These are phyloP conservation scores for Cyberlindnera xishuangbannaensis DNA, from an alignment of 805 yeast species.

Conservation along the genomic window DNA sequence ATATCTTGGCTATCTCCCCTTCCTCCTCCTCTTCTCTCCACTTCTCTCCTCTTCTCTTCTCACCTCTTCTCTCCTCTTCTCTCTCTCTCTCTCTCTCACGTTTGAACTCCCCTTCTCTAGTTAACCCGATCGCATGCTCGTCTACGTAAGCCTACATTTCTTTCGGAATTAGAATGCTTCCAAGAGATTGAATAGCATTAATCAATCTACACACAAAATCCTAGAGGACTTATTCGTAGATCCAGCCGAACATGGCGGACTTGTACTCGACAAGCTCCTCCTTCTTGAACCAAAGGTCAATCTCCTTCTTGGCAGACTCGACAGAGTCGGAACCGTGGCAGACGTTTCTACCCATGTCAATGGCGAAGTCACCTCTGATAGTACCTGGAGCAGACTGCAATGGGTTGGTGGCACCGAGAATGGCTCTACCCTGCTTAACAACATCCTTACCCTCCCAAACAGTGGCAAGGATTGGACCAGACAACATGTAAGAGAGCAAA, in stretches of 20 bases:
- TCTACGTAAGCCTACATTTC: too few species aligned
- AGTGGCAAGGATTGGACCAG: constrained; percentile 98
- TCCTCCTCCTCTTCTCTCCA: too few species aligned
- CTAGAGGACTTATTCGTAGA: constrained; percentile 90
- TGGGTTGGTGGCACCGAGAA: constrained; percentile 99
- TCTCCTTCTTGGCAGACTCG: constrained; percentile 95
- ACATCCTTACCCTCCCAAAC: constrained; percentile 99
- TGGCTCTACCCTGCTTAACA: constrained; percentile 96
- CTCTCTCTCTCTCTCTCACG: too few species aligned
- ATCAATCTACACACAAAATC: too few species aligned
- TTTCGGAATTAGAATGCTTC: too few species aligned
- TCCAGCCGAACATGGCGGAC: constrained; percentile 77
- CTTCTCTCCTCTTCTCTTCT: too few species aligned
- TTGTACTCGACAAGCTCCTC: constrained; percentile 94
- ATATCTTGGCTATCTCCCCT: too few species aligned
- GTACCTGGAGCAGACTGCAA: constrained; percentile 97
- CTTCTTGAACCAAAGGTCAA: constrained; percentile 94
- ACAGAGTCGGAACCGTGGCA: constrained; percentile 99
- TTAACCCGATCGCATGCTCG: too few species aligned
- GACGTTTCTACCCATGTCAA: constrained; percentile 99
- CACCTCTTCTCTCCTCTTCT: too few species aligned
- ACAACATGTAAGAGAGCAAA: constrained; percentile 89
- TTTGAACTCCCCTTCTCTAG: too few species aligned
- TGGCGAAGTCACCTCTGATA: constrained; percentile 98
- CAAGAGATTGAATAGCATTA: too few species aligned